Conservation (phyloP, 192 early-diverging fungal genomes). For the Cetraspora pellucida region DNA sequence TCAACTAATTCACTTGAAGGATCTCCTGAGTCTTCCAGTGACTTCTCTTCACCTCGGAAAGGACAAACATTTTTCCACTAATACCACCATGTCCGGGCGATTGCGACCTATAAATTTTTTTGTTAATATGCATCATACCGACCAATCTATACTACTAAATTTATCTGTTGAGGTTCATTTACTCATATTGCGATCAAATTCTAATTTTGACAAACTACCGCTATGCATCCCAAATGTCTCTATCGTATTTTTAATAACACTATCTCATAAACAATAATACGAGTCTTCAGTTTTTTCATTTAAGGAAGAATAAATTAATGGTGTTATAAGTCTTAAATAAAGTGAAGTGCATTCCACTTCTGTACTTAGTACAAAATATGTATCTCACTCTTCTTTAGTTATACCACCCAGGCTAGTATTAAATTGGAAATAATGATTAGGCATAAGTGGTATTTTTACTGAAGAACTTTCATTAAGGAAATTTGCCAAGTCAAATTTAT, state of each 20-base stretch:
- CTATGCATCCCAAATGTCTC: conserved; percentile 18
- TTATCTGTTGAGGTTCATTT: conserved; percentile 18
- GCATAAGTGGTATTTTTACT: conserved; percentile 22
- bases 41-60: conserved; percentile 24
- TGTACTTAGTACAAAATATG: conserved; percentile 17
- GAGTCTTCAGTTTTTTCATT: conserved; percentile 14
- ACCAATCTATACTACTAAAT: neutral
- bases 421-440: conserved; percentile 4
- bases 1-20: conserved; percentile 15
- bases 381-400: conserved; percentile 22
- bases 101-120: conserved; percentile 19
- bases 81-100: conserved; percentile 1
- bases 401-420: neutral
- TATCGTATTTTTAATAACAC: conserved; percentile 27
- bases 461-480: conserved; percentile 10
- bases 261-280: conserved; percentile 15
- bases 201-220: neutral
- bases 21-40: neutral
- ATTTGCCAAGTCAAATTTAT: neutral
- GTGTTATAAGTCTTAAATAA: conserved; percentile 8
- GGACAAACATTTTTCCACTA: conserved; percentile 31
- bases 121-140: neutral
- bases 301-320: conserved; percentile 16
- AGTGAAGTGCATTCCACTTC: neutral
- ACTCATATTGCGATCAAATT: conserved; percentile 22